Evolutionary conservation across 2,329 filamentous ascomycete genomes (phyloP).

Genomic region (Phialophora macrospora): DNA sequence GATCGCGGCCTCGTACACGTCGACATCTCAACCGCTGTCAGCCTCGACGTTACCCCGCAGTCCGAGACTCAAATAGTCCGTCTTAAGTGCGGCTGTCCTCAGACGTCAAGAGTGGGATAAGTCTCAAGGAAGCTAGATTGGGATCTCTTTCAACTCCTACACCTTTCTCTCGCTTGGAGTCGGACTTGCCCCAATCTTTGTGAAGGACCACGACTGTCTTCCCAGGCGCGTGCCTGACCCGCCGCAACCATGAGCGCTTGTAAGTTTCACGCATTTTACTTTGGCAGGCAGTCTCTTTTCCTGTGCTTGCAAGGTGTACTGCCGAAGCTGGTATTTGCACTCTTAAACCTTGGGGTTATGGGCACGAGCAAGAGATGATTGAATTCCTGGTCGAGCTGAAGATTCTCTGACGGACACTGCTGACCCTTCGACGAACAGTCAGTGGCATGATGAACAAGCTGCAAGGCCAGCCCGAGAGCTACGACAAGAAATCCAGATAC

Average conservation of each 20-base stretch:
- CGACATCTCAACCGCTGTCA: constrained; percentile 14
- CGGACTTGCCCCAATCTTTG: neutral
- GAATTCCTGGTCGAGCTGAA: neutral
- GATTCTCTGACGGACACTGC: constrained; percentile 1
- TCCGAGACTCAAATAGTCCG: too few relatives aligned
- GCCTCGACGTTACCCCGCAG: constrained; percentile 27
- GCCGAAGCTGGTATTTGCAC: neutral
- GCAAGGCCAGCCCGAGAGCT: constrained; percentile 94
- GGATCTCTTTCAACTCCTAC: neutral
- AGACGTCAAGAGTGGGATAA: constrained; percentile 9
- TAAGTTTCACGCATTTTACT: constrained; percentile 22
- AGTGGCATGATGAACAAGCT: constrained; percentile 92
- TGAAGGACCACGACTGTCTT: constrained; percentile 2
- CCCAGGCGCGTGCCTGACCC: constrained; percentile 25
- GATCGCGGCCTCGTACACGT: neutral
- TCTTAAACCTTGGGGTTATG: neutral
- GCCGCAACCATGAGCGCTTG: constrained; percentile 33
- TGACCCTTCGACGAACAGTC: constrained; percentile 60
- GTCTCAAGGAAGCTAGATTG: neutral
- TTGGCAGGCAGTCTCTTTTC: neutral
- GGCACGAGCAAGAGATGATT: neutral
- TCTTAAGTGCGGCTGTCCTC: constrained; percentile 21
- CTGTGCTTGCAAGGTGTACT: neutral
- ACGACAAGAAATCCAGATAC: constrained; percentile 98
- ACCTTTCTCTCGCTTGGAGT: neutral